Conservation (phyloP, 768 basidiomycete species). For the Lentinula raphanica region DNA sequence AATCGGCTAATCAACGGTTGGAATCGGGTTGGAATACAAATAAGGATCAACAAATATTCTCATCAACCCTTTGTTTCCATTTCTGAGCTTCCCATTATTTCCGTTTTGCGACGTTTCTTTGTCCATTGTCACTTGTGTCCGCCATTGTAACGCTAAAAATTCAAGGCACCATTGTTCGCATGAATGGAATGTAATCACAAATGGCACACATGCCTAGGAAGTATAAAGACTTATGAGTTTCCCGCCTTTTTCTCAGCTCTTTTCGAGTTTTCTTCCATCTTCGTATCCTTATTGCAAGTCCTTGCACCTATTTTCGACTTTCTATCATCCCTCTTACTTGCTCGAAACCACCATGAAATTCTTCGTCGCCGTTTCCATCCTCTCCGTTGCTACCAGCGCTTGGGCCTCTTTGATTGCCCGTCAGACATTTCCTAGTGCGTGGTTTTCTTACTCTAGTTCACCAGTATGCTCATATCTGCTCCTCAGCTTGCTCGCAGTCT, state of each 20-base stretch:
- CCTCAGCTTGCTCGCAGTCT: slow-evolving; percentile 42
- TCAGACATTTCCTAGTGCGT: slow-evolving; percentile 3
- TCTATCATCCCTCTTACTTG: not conserved
- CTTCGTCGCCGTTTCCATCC: not conserved
- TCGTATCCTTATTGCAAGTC: slow-evolving; percentile 3
- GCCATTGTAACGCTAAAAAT: not conserved
- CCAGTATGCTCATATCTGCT: not conserved
- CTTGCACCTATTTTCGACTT: not conserved
- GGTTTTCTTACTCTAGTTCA: slow-evolving; percentile 10
- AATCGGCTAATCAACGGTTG: no score
- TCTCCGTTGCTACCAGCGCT: not conserved
- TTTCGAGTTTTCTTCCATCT: slow-evolving; percentile 1
- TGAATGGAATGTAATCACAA: not conserved
- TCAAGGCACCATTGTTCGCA: not conserved
- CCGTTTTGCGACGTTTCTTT: not conserved
- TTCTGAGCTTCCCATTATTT: slow-evolving; percentile 1
- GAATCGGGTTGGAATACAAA: not conserved
- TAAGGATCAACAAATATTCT: not conserved
- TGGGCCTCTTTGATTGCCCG: not conserved
- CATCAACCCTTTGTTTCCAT: slow-evolving; percentile 1
- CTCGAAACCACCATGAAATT: not conserved
- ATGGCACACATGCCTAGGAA: not conserved
- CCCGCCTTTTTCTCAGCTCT: not conserved
- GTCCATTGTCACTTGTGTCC: not conserved
- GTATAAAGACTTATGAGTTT: not conserved